phyloP scores from a whole-genome alignment of 129 eudicot species.

The Centaurea solstitialis region DNA sequence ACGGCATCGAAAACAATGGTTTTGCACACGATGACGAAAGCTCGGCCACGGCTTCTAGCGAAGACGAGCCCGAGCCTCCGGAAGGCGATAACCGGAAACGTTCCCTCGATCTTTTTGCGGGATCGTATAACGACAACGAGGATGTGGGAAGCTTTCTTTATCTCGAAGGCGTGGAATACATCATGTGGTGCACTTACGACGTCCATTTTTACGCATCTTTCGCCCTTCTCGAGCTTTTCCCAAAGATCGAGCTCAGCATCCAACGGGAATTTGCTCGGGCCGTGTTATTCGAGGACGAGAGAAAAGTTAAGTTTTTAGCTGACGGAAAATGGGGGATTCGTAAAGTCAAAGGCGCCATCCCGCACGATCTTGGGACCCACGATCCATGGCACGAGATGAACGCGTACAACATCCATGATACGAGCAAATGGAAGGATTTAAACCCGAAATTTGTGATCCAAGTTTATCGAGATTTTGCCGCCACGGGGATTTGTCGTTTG shows the following conservation, averaged over 20 bases:
- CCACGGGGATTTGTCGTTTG: conserved; percentile 81
- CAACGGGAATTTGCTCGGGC: conserved; percentile 97
- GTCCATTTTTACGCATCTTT: conserved; percentile 98
- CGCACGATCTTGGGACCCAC: conserved; percentile 97
- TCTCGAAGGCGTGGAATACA: conserved; percentile 94
- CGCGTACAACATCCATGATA: conserved; percentile 95
- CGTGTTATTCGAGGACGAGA: conserved; percentile 71
- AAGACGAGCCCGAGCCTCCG: conserved; percentile 33
- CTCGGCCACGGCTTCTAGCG: conserved; percentile 24
- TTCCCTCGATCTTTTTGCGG: conserved; percentile 17
- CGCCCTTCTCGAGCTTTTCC: conserved; percentile 92
- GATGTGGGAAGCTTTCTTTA: conserved; percentile 93
- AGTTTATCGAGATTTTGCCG: conserved; percentile 85
- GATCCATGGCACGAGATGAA: conserved; percentile 99
- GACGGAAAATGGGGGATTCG: conserved; percentile 91
- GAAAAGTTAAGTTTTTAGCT: conserved; percentile 80
- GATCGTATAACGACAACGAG: conserved; percentile 39
- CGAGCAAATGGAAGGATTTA: conserved; percentile 94
- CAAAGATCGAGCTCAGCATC: conserved; percentile 92
- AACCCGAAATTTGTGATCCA: conserved; percentile 94
- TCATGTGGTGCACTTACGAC: conserved; percentile 99
- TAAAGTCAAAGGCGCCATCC: conserved; percentile 87
- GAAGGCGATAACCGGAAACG: conserved; percentile 17
- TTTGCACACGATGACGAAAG: conserved; percentile 28
- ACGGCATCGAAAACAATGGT: conserved; percentile 11